Evolutionary conservation across 768 basidiomycete genomes (phyloP), one percentile per base, ranked within the genome.

Genomic region (Leccinum barrowsii): DNA sequence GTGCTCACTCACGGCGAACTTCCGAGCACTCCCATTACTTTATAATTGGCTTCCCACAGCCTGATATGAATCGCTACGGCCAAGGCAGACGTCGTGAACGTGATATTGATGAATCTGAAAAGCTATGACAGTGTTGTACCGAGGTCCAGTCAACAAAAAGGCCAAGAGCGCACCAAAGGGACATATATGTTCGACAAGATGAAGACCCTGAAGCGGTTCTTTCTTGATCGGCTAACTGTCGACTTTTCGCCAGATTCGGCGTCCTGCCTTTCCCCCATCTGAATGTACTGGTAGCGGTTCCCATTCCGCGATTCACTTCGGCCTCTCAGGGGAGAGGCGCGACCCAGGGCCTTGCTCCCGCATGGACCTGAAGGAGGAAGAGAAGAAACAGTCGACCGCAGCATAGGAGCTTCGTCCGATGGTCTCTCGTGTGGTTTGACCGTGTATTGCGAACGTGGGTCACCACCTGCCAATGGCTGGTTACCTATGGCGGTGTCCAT

Each of bases 91-190:
- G 86, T 82, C 12, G 89, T 94, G 65, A 94, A 89, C 8, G 86
- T 78, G 62, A 96, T 86, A 68, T 94, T 94, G 70, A 87, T 81
- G 63, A 92, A 80, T 54, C 93, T 88, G 70, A 94, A 92, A 40
- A 94, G 78, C 92, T 94, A 63, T 51, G 47, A 32, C 17, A 24
- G 21, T 52, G 58, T 69, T 55, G 65, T 59, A 15, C 57, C 55
- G 28, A 28, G 26, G 52, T 34, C 35, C 15, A 30, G 49, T 47
- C 30, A 30, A 50, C 59, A 56, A 40, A n/a, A 28, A 51, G 30
- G 22, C 10, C 17, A 52, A 22, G 22, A 46, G 73, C 83, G 54
- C 63, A 92, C 92, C 76, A 94, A 68, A 52, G 92, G 92, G 53
- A 91, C 87, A 70, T 91, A 91, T 55, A 81, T 73, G 63, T 93